phyloP scores from a whole-genome alignment of 2,329 filamentous ascomycete genomes.

The Sphaerostilbella broomeana region DNA sequence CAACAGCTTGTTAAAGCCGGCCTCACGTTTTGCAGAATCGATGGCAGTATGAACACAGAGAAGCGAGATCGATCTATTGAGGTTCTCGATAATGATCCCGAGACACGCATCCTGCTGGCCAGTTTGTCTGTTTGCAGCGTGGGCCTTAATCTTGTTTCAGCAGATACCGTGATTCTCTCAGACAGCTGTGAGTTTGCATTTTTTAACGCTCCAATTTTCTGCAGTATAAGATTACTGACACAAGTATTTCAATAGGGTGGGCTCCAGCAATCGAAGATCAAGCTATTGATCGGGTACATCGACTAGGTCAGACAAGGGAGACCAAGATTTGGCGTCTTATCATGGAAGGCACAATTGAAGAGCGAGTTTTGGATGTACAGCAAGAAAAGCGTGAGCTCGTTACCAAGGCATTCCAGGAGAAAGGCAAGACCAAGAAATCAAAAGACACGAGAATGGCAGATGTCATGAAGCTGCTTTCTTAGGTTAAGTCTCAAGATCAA shows the following conservation, averaged over 20 bases:
- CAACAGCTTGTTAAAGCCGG: constrained; percentile 54
- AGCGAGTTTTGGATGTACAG: constrained; percentile 73
- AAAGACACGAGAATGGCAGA: constrained; percentile 53
- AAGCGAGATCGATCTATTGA: constrained; percentile 67
- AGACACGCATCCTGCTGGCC: constrained; percentile 71
- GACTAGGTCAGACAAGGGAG: constrained; percentile 72
- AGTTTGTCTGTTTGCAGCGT: constrained; percentile 78
- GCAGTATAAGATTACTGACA: not conserved
- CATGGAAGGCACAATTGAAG: constrained; percentile 74
- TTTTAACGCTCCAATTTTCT: not conserved
- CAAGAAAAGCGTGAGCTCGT: constrained; percentile 72
- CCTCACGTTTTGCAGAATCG: constrained; percentile 64
- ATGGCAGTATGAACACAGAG: constrained; percentile 68
- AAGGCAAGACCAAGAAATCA: constrained; percentile 44
- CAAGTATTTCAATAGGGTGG: constrained; percentile 52
- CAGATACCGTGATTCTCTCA: constrained; percentile 75
- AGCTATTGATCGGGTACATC: constrained; percentile 80
- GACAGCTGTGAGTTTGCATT: constrained; percentile 56
- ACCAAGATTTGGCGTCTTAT: constrained; percentile 77
- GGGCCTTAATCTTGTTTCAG: constrained; percentile 77
- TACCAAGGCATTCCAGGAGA: constrained; percentile 72
- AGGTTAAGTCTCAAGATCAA: too few relatives aligned
- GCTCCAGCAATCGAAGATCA: constrained; percentile 90
- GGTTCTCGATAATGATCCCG: constrained; percentile 58
- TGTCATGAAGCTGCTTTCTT: constrained; percentile 32